Base-by-base conservation (phyloP, 2,329 filamentous ascomycete genomes). In the Trichoderma citrinoviride region DNA sequence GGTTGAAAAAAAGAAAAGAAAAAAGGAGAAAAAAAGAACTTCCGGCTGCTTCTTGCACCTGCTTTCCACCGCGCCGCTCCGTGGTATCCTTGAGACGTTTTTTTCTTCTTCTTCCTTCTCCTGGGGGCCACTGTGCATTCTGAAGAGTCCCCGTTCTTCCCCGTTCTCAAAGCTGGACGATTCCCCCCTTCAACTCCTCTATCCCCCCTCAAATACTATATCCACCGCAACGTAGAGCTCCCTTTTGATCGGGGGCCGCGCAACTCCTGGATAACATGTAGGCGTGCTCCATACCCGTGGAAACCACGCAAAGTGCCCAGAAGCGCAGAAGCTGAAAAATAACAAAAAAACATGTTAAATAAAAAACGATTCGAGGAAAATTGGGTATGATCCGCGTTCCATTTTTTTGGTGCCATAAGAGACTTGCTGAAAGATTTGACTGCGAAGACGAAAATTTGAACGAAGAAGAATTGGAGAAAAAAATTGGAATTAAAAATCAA, bases 391-490 rank as follows among this genome's bases (percentile, higher is more conserved):
- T 76, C 72, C 71, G 71, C 58, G 70, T 74, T 69, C 74, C 68
- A 70, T 70, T 77, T 77, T 76, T 77, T 77, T 72, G 70, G 72
- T 78, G 76, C 76, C 74, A 71, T 71, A 67, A 74, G 33, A 73
- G 74, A 77, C 73, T 74, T 77, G 74, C 71, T 74, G 71, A 70
- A 25, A 68, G 65, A 56, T 67, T 73, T 74, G 69, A 67, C 68
- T 66, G 71, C 71, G 71, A 70, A 72, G 44, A 41, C 25, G 23
- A 52, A 50, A 29, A n/a, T n/a, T n/a, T 71, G 70, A 75, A 71
- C 68, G 69, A 44, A 53, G 52, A 61, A 71, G 70, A 75, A 71
- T 69, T 69, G 27, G 33, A 69, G 71, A 69, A 70, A 69, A 71
- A 72, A 68, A 64, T 69, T n/a, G 21, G n/a, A 44, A 49, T 56